phyloP scores from a whole-genome alignment of 805 yeast species.

The Saccharomycopsis sp. region DNA sequence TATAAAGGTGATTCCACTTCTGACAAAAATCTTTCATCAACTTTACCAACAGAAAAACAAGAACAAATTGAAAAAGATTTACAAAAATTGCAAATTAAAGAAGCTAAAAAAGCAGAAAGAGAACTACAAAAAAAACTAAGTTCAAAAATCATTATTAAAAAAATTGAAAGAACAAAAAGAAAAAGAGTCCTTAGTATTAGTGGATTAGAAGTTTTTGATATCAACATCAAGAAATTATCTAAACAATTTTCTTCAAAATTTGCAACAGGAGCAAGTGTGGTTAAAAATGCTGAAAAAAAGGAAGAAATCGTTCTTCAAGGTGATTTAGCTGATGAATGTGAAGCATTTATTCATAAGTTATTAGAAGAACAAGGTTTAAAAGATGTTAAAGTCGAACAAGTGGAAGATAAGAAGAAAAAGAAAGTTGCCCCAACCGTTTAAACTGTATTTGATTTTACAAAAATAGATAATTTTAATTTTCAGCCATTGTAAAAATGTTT shows the following conservation, averaged over 20 bases:
- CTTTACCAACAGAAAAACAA: slow-evolving; percentile 64
- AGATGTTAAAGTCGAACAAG: slow-evolving; percentile 81
- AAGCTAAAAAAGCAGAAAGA: slow-evolving; percentile 75
- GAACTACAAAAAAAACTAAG: slow-evolving; percentile 69
- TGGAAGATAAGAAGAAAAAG: slow-evolving; percentile 59
- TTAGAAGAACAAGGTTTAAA: slow-evolving; percentile 74
- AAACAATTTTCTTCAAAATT: slow-evolving; percentile 89
- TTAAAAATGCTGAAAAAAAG: slow-evolving; percentile 81
- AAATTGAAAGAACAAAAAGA: slow-evolving; percentile 83
- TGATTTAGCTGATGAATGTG: slow-evolving; percentile 88
- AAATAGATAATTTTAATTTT: not conserved
- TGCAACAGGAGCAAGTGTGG: slow-evolving; percentile 92
- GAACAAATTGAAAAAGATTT: slow-evolving; percentile 74
- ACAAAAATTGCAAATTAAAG: slow-evolving; percentile 76
- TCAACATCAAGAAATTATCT: slow-evolving; percentile 83
- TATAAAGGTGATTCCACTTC: slow-evolving; percentile 53
- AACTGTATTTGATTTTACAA: not conserved
- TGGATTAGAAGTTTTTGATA: slow-evolving; percentile 80
- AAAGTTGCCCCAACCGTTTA: slow-evolving; percentile 17
- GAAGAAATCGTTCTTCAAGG: slow-evolving; percentile 92
- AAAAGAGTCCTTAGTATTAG: slow-evolving; percentile 79
- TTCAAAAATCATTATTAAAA: slow-evolving; percentile 73
- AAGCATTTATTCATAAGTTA: slow-evolving; percentile 56
- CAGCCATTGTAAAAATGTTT: no score
- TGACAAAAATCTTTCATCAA: slow-evolving; percentile 30